Base-by-base conservation (phyloP, 768 basidiomycete species). In the Sporobolomyces pararoseus region DNA sequence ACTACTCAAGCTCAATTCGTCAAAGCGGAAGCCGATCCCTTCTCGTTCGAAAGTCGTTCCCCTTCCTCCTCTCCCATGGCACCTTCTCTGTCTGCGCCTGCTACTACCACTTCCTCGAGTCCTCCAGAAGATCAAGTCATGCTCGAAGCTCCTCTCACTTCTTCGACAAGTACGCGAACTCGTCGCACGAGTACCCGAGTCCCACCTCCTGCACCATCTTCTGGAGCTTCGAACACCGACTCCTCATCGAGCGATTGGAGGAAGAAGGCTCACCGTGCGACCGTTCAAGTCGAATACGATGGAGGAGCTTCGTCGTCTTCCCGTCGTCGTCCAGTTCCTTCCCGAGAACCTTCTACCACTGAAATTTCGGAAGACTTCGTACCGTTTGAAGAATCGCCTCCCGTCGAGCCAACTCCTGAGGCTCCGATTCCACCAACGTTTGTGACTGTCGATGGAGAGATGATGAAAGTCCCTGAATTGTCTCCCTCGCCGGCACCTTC, bases 221-320 rank as follows among this genome's bases (percentile, higher is more conserved):
- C 58, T 4, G 51, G 35, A 4, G 35, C 58, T 7, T 37, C 55
- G 37, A 37, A 9, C 21, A 46, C 32, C 25, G 68, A 63, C 25
- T 49, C 59, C 4, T 39, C 59, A 31, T 60, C 55, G 6, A n/a
- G n/a, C n/a, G 82, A 87, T 57, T 66, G 78, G 35, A 78, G 81
- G 64, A 81, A 83, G 72, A 85, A 82, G 68, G 81, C 80, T 3
- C 83, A 83, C 79, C 83, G 92, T 57, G 93, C 98, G 80, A 98
- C 96, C 14, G 90, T 98, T 54, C 96, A 98, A 79, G 89, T 98
- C 68, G 96, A 99, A 80, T 98, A 97, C 76, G 89, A 88, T 66
- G 87, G 87, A 64, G 84, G 78, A n/a, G n/a, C n/a, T 42, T 42
- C 39, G 7, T 2, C 29, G 0, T 14, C 57, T 17, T 32, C 55